These are phyloP conservation scores for Boletus eberwhitei DNA, from an alignment of 768 basidiomycete species.

Conservation along the genomic window DNA sequence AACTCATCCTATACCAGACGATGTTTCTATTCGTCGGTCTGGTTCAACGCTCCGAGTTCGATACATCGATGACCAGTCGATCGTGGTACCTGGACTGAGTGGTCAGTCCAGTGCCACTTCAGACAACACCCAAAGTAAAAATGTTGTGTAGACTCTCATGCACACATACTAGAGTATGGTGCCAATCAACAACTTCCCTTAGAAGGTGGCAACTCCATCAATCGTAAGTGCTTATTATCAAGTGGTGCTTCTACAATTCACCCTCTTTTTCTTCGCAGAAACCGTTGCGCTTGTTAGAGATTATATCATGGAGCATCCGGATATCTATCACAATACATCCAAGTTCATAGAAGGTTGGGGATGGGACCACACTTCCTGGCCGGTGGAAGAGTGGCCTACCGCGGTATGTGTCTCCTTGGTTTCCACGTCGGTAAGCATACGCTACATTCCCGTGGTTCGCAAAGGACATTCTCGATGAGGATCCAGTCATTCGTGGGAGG, in stretches of 20 bases:
- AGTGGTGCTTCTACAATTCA: neutral
- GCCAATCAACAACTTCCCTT: slow-evolving; percentile 61
- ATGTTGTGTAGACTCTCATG: slow-evolving; percentile 63
- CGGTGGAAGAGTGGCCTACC: slow-evolving; percentile 57
- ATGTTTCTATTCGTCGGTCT: slow-evolving; percentile 41
- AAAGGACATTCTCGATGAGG: slow-evolving; percentile 70
- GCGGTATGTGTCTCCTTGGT: slow-evolving; percentile 45
- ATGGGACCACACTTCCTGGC: slow-evolving; percentile 89
- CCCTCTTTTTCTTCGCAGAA: slow-evolving; percentile 36
- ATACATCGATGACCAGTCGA: slow-evolving; percentile 52
- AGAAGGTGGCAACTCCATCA: slow-evolving; percentile 54
- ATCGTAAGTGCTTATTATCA: slow-evolving; percentile 39
- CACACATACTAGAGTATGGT: slow-evolving; percentile 76
- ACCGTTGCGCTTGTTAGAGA: slow-evolving; percentile 58
- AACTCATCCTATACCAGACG: slow-evolving; percentile 31
- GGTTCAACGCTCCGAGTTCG: slow-evolving; percentile 38
- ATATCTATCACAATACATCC: slow-evolving; percentile 52
- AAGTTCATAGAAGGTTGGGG: slow-evolving; percentile 77
- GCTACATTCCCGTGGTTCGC: neutral
- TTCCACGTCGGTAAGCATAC: neutral
- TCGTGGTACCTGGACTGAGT: slow-evolving; percentile 69
- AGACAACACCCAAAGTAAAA: neutral
- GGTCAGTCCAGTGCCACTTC: slow-evolving; percentile 41
- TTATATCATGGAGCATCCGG: slow-evolving; percentile 57
- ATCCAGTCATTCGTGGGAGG: slow-evolving; percentile 63